phyloP scores from a whole-genome alignment of 805 yeast genomes.

The Candida lessepsii region DNA sequence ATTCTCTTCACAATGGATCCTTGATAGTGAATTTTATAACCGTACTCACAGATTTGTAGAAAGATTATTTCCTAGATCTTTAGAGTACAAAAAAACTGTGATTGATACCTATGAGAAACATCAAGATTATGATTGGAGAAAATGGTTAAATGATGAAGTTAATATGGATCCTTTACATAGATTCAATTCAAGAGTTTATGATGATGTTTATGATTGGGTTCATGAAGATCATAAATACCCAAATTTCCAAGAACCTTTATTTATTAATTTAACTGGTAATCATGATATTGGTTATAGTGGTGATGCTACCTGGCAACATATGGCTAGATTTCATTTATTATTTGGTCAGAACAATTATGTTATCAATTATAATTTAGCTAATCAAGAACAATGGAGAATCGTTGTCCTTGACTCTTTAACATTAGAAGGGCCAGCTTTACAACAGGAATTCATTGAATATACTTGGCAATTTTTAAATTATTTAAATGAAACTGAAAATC shows the following conservation, averaged over 20 bases:
- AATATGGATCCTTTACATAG: slow-evolving; percentile 34
- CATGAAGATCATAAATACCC: slow-evolving; percentile 26
- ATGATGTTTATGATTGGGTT: slow-evolving; percentile 69
- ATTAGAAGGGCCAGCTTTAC: slow-evolving; percentile 87
- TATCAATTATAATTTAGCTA: slow-evolving; percentile 62
- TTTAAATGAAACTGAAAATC: slow-evolving; percentile 47
- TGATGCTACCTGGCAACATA: slow-evolving; percentile 89
- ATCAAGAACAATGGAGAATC: slow-evolving; percentile 76
- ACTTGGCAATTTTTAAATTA: slow-evolving; percentile 74
- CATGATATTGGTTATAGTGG: slow-evolving; percentile 97
- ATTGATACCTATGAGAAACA: slow-evolving; percentile 49
- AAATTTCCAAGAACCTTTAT: slow-evolving; percentile 55
- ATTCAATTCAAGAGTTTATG: slow-evolving; percentile 40
- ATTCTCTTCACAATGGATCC: slow-evolving; percentile 93
- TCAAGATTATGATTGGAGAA: slow-evolving; percentile 55
- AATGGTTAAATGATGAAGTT: slow-evolving; percentile 43
- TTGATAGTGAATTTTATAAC: slow-evolving; percentile 78
- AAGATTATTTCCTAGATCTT: slow-evolving; percentile 63
- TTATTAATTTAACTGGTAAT: slow-evolving; percentile 87
- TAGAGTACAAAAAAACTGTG: slow-evolving; percentile 47
- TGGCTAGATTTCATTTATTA: slow-evolving; percentile 68
- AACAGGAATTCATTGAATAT: slow-evolving; percentile 61
- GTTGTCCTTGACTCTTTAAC: slow-evolving; percentile 84
- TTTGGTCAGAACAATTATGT: slow-evolving; percentile 88
- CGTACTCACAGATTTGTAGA: slow-evolving; percentile 73